phyloP scores from a whole-genome alignment of 1,284 basidiomycete genomes.

The Pisolithus thermaeus region DNA sequence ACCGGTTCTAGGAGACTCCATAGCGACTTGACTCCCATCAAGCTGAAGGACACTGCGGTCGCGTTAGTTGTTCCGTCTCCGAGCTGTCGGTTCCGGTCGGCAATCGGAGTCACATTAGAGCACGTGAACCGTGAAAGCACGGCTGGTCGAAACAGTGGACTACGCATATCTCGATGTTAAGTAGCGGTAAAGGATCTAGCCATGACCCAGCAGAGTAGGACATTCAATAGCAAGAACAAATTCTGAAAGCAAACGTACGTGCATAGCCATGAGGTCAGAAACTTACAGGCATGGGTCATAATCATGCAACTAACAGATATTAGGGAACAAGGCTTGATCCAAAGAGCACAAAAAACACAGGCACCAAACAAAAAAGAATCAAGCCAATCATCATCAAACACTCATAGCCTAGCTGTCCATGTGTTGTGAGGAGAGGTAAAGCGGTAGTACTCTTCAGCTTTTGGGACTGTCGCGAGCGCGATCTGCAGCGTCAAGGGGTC shows the following conservation, averaged over 20 bases:
- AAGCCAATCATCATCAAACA: too few species aligned
- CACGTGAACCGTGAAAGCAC: constrained; percentile 1
- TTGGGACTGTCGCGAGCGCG: constrained; percentile 22
- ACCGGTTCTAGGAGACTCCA: constrained; percentile 91
- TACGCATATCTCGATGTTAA: too few species aligned
- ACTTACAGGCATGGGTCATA: too few species aligned
- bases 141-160: too few species aligned
- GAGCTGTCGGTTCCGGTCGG: too few species aligned
- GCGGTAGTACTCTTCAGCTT: constrained; percentile 12
- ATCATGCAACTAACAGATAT: too few species aligned
- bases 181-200: too few species aligned
- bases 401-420: constrained; percentile 2
- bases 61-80: neutral
- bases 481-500: constrained; percentile 23
- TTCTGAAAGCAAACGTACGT: too few species aligned
- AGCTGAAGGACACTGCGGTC: neutral
- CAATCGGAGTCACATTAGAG: neutral
- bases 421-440: neutral
- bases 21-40: constrained; percentile 92
- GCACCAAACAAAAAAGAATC: constrained; percentile 6
- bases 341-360: constrained; percentile 9
- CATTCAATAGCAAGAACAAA: too few species aligned
- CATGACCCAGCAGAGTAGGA: too few species aligned
- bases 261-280: too few species aligned
- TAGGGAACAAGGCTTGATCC: neutral